phyloP scores from a whole-genome alignment of 148 eudicot genomes.

The Camellia lanceoleosa region DNA sequence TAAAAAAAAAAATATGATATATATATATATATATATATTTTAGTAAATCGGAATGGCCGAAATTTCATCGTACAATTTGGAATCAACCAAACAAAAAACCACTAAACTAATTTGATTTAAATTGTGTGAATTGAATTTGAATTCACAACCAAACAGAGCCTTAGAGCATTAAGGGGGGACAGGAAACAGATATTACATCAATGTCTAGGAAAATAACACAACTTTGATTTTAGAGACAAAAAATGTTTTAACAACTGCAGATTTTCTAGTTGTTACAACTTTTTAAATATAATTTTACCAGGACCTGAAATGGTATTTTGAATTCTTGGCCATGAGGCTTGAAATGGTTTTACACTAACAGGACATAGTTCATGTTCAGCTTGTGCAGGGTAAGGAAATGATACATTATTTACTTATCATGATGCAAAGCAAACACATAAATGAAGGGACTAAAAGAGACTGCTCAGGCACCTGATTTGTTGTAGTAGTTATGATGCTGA shows the following conservation, averaged over 20 bases:
- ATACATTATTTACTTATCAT: not conserved
- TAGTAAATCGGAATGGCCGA: no score
- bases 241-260: no score
- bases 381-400: slow-evolving; percentile 1
- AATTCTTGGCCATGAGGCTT: not conserved
- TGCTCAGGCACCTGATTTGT: slow-evolving; percentile 59
- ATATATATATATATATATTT: no score
- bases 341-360: not conserved
- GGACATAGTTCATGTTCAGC: not conserved
- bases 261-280: not conserved
- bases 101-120: no score
- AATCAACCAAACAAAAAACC: no score
- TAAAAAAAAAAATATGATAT: no score
- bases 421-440: not conserved
- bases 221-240: not conserved
- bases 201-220: not conserved
- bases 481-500: no score
- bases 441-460: not conserved
- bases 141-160: no score
- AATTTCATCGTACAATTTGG: no score
- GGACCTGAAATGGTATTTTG: not conserved
- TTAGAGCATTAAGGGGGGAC: slow-evolving; percentile 10
- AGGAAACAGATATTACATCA: not conserved
- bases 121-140: no score
- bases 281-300: not conserved